Base-by-base conservation (phyloP, 2,329 filamentous ascomycete species). In the Aspergillus pseudotamarii region DNA sequence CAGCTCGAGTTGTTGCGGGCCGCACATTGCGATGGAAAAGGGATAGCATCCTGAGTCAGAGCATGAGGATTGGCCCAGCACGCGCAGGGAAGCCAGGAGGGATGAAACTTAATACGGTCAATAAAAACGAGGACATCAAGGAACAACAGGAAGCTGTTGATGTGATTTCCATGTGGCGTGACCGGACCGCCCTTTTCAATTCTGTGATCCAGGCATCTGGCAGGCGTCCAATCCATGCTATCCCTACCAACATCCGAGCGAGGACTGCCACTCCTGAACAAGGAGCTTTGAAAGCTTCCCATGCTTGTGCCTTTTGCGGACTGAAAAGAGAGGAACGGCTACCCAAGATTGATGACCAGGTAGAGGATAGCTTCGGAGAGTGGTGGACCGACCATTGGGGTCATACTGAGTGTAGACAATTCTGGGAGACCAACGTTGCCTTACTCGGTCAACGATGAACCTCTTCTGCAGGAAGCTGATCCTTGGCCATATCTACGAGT, bases 351-450 rank as follows among this genome's bases (percentile, higher is more conserved):
- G 93, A 96, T 72, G 81, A 89, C 58, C 84, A 89, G 30, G 88
- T 96, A 10, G 89, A 94, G 71, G 94, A 98, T 76, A 93, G 91
- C 75, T 97, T 97, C 82, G 93, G 93, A 14, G 94, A 98, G 80
- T 98, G 93, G 92, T 98, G 94, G 94, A 83, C 91, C 48, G 93
- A 97, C 53, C 90, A 94, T 76, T 94, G 93, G 90, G 92, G 90
- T 0, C 91, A 94, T 78, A 82, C 87, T 65, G 86, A 87, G 23
- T 98, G 94, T 78, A 87, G 87, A 75, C 90, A 91, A 66, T 97
- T 97, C 73, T 98, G 94, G 94, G 81, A 90, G 63, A 84, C 90
- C 70, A 90, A 96, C 76, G 91, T 91, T 76, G 83, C 83, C 59
- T 83, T 84, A 62, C 80, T 97, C 68, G 86, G 88, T 66, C 89